These are phyloP conservation scores for Rhinocladiella similis DNA, from an alignment of 2,329 filamentous ascomycete species.

Conservation along the genomic window DNA sequence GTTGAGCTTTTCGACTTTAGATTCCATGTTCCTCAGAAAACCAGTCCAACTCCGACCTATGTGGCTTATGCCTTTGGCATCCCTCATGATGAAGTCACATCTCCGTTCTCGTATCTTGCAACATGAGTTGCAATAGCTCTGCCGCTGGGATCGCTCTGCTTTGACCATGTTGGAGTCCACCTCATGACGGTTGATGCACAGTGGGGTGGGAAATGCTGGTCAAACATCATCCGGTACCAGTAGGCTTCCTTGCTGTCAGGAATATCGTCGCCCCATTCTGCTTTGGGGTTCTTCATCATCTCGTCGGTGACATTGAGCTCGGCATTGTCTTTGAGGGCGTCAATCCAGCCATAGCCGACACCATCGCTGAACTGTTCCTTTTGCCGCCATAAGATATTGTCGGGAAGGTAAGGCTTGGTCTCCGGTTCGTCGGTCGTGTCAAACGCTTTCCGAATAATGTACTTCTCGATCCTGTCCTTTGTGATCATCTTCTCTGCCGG, in stretches of 20 bases:
- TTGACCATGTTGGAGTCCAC: conserved; percentile 97
- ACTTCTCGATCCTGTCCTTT: conserved; percentile 88
- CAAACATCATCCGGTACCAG: conserved; percentile 98
- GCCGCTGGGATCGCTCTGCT: conserved; percentile 93
- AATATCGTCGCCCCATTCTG: conserved; percentile 89
- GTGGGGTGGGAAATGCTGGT: conserved; percentile 92
- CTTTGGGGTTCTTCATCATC: conserved; percentile 97
- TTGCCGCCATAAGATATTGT: conserved; percentile 95
- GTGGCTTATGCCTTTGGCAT: conserved; percentile 4
- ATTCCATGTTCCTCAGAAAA: background rate
- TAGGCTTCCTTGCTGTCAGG: conserved; percentile 98
- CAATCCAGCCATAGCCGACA: conserved; percentile 98
- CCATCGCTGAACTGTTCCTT: conserved; percentile 99
- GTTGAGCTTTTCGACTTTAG: too few relatives aligned
- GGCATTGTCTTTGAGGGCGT: conserved; percentile 91
- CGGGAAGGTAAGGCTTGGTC: conserved; percentile 82
- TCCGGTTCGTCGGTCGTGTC: conserved; percentile 86
- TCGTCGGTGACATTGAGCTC: conserved; percentile 89
- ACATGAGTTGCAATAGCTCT: conserved; percentile 75
- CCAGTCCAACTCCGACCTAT: conserved; percentile 8
- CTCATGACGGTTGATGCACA: conserved; percentile 93
- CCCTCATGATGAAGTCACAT: conserved; percentile 14
- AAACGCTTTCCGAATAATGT: conserved; percentile 96
- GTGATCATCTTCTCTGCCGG: conserved; percentile 95
- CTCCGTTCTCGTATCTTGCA: conserved; percentile 61